Evolutionary conservation across 2,329 filamentous ascomycete species (phyloP).

Genomic region (Didymellaceae sp.): DNA sequence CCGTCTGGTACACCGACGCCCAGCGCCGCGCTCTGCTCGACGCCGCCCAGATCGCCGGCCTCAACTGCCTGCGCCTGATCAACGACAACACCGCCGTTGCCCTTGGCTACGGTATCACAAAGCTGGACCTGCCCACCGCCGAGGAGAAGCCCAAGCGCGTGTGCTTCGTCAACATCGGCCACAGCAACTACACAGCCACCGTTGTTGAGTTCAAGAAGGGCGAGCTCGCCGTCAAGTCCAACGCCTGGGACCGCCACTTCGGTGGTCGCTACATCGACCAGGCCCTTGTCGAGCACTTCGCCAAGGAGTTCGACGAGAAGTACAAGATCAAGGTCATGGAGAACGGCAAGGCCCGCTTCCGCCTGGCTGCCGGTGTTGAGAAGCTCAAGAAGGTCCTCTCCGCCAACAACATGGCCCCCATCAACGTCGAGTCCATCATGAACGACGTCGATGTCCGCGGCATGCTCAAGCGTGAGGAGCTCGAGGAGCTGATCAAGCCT

Average conservation of each 20-base stretch:
- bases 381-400: slow-evolving; percentile 99
- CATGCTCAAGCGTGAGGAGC: slow-evolving; percentile 91
- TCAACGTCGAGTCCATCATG: slow-evolving; percentile 99
- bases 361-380: slow-evolving; percentile 87
- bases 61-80: slow-evolving; percentile 92
- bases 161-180: slow-evolving; percentile 90
- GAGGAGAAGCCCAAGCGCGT: slow-evolving; percentile 94
- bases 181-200: slow-evolving; percentile 94
- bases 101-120: slow-evolving; percentile 96
- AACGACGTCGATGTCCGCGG: slow-evolving; percentile 91
- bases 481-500: slow-evolving; percentile 88
- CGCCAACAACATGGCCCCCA: slow-evolving; percentile 87
- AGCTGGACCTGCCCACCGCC: slow-evolving; percentile 84
- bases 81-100: slow-evolving; percentile 98
- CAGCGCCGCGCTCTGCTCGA: slow-evolving; percentile 91
- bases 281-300: slow-evolving; percentile 92
- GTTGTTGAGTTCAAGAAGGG: slow-evolving; percentile 98
- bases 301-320: slow-evolving; percentile 94
- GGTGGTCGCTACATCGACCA: slow-evolving; percentile 98
- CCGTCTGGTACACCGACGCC: slow-evolving; percentile 94
- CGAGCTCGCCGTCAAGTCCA: slow-evolving; percentile 91
- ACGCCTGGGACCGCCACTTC: slow-evolving; percentile 92
- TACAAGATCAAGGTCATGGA: slow-evolving; percentile 95
- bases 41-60: slow-evolving; percentile 88
- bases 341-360: slow-evolving; percentile 87